phyloP scores from a whole-genome alignment of 495 filamentous ascomycete genomes.

The Aspergillus ellipticus region DNA sequence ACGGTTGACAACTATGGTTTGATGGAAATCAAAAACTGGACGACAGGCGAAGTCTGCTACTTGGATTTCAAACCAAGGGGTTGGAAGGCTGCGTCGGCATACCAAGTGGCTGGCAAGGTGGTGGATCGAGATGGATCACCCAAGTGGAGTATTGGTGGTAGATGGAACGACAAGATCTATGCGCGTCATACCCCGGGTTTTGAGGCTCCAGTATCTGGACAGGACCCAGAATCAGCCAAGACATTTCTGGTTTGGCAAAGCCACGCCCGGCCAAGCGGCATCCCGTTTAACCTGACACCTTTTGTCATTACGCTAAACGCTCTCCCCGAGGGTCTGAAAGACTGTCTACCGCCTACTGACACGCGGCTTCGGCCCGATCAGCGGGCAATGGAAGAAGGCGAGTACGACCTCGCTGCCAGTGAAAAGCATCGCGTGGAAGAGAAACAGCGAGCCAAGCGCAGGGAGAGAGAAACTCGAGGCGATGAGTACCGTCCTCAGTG shows the following conservation, averaged over 20 bases:
- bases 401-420: conserved; percentile 85
- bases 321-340: conserved; percentile 67
- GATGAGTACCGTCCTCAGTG: conserved; percentile 81
- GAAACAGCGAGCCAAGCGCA: conserved; percentile 76
- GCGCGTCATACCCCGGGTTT: conserved; percentile 89
- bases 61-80: conserved; percentile 94
- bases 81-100: conserved; percentile 89
- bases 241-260: conserved; percentile 92
- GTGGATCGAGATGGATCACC: conserved; percentile 69
- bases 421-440: conserved; percentile 97
- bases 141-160: conserved; percentile 83
- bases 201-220: conserved; percentile 64
- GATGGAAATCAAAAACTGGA: conserved; percentile 97
- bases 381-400: conserved; percentile 97
- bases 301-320: conserved; percentile 94
- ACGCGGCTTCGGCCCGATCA: conserved; percentile 89
- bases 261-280: conserved; percentile 71
- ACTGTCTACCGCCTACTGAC: conserved; percentile 84
- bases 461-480: conserved; percentile 68
- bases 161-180: conserved; percentile 97
- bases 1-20: conserved; percentile 97
- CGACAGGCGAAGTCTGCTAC: conserved; percentile 83
- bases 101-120: conserved; percentile 81
- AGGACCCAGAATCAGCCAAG: conserved; percentile 51
- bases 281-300: conserved; percentile 96